phyloP scores from a whole-genome alignment of 257 asterid species.

The Petrea volubilis region DNA sequence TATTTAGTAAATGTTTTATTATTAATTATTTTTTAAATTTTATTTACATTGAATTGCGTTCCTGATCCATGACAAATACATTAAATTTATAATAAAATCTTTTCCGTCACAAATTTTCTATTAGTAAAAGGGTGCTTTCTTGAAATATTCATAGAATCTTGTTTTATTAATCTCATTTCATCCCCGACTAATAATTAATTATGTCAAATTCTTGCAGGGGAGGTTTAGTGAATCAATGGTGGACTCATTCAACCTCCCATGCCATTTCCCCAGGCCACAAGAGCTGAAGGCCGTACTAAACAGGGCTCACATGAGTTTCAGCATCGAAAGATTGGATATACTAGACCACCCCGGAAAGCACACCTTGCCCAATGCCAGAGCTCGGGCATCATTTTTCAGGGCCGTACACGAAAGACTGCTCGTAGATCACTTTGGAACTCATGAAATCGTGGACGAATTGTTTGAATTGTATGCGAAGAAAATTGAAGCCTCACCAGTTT shows the following conservation, averaged over 20 bases:
- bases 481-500: conserved; percentile 23
- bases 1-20: too few species aligned
- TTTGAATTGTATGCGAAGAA: conserved; percentile 25
- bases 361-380: not conserved
- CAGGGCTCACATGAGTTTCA: conserved; percentile 16
- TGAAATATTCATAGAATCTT: too few species aligned
- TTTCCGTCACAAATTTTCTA: too few species aligned
- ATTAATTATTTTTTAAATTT: too few species aligned
- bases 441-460: conserved; percentile 32
- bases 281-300: conserved; percentile 23
- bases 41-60: too few species aligned
- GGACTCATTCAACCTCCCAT: conserved; percentile 35
- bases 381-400: not conserved
- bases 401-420: conserved; percentile 24
- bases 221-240: conserved; percentile 24
- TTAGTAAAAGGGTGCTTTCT: too few species aligned
- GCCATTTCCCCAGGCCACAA: conserved; percentile 12
- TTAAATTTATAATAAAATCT: too few species aligned
- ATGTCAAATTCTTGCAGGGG: conserved; percentile 13
- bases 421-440: conserved; percentile 28
- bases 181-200: too few species aligned
- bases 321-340: conserved; percentile 34
- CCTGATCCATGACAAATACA: too few species aligned
- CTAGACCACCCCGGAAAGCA: conserved; percentile 22
- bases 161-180: too few species aligned